These are phyloP conservation scores for Lactifluus piperatus DNA, from an alignment of 768 basidiomycete species.

Conservation along the genomic window DNA sequence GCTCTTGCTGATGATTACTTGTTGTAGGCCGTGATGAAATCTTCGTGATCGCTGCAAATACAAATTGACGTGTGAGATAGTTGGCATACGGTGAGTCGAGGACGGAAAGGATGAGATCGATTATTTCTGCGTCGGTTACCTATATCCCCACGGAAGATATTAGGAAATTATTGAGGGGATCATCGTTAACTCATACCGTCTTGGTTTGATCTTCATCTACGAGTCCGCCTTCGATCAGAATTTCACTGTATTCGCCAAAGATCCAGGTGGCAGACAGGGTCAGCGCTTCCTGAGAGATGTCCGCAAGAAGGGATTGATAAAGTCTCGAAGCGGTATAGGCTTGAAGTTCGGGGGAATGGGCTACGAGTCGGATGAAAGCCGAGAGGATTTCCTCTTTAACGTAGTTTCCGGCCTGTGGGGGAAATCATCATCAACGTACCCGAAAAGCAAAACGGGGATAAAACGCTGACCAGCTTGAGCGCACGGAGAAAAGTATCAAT, in stretches of 20 bases:
- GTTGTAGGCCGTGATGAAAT: slow-evolving; percentile 75
- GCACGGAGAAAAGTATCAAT: slow-evolving; percentile 95
- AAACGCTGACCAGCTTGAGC: slow-evolving; percentile 66
- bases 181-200: slow-evolving; percentile 37
- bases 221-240: slow-evolving; percentile 78
- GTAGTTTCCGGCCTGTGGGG: slow-evolving; percentile 87
- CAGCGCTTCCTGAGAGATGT: slow-evolving; percentile 94
- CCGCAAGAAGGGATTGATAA: slow-evolving; percentile 76
- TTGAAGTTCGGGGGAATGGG: slow-evolving; percentile 95
- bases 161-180: background rate
- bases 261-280: slow-evolving; percentile 93
- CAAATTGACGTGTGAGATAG: slow-evolving; percentile 84
- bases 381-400: slow-evolving; percentile 95
- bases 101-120: slow-evolving; percentile 79
- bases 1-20: slow-evolving; percentile 57
- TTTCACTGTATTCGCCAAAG: slow-evolving; percentile 92
- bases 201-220: slow-evolving; percentile 67
- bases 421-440: background rate
- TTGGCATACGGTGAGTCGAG: slow-evolving; percentile 94
- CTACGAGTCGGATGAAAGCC: slow-evolving; percentile 90
- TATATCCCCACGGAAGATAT: slow-evolving; percentile 24
- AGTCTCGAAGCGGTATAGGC: slow-evolving; percentile 90
- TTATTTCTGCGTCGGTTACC: slow-evolving; percentile 73
- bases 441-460: background rate
- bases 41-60: slow-evolving; percentile 84